Evolutionary conservation across 1,284 basidiomycete species (phyloP).

Genomic region (Irpex rosettiformis): DNA sequence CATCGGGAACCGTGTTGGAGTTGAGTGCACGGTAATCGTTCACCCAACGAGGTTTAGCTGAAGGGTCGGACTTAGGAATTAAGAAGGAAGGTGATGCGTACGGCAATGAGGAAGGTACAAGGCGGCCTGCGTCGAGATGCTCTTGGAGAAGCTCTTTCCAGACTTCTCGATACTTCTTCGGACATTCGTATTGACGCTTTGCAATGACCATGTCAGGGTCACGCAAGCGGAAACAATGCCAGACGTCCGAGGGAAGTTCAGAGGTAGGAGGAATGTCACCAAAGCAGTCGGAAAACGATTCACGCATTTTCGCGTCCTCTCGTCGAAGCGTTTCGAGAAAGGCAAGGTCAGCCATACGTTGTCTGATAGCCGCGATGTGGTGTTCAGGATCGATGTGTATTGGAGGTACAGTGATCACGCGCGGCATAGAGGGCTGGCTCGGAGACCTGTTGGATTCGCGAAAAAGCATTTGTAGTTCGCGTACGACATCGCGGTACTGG

Average conservation of each 20-base stretch:
- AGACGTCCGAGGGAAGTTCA: slow-evolving; percentile 17
- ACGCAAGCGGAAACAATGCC: slow-evolving; percentile 18
- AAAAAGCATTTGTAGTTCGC: neutral
- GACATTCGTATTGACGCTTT: slow-evolving; percentile 17
- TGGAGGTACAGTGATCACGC: neutral
- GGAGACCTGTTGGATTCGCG: neutral
- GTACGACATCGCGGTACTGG: neutral
- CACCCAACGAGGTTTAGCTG: slow-evolving; percentile 34
- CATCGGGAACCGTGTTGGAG: slow-evolving; percentile 31
- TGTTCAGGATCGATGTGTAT: too few species aligned
- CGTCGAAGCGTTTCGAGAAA: neutral
- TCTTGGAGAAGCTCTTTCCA: slow-evolving; percentile 17
- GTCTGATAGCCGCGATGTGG: neutral
- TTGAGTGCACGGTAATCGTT: slow-evolving; percentile 37
- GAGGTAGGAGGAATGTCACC: slow-evolving; percentile 18
- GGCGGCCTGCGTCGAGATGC: slow-evolving; percentile 20
- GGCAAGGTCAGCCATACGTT: neutral
- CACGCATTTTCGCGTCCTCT: slow-evolving; percentile 1
- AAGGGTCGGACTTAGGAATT: slow-evolving; percentile 35
- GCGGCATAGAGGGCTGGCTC: neutral
- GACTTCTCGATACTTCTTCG: slow-evolving; percentile 18
- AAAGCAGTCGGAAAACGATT: slow-evolving; percentile 11
- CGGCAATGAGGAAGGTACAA: slow-evolving; percentile 22
- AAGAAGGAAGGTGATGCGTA: slow-evolving; percentile 34
- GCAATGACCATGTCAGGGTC: slow-evolving; percentile 18